Evolutionary conservation across 164 flowering plant genomes (phyloP).

Genomic region (Malania oleifera): DNA sequence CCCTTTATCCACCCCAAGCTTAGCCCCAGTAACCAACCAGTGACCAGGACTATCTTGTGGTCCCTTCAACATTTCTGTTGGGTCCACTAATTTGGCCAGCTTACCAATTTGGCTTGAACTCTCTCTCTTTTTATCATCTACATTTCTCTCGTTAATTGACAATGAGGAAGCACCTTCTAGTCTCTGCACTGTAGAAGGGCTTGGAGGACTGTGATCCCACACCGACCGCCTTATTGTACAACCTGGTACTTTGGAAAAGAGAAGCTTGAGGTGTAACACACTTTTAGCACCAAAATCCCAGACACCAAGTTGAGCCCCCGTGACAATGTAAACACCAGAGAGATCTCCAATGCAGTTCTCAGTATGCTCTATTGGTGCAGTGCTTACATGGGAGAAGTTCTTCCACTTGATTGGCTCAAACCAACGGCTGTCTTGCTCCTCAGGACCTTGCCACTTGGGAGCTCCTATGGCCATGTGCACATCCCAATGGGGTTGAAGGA

Average conservation of each 20-base stretch:
- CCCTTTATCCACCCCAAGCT: constrained; percentile 93
- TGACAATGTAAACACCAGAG: constrained; percentile 90
- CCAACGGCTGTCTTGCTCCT: constrained; percentile 99
- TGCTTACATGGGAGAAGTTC: constrained; percentile 97
- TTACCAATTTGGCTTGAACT: constrained; percentile 46
- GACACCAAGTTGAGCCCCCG: constrained; percentile 95
- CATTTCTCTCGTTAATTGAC: constrained; percentile 19
- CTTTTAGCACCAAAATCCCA: constrained; percentile 96
- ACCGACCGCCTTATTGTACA: constrained; percentile 93
- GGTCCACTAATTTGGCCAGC: constrained; percentile 70
- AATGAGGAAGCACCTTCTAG: constrained; percentile 44
- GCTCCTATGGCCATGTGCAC: constrained; percentile 89
- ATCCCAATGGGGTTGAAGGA: constrained; percentile 94
- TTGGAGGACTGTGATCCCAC: constrained; percentile 88
- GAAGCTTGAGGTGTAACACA: constrained; percentile 88
- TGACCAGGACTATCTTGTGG: constrained; percentile 97
- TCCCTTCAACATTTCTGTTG: constrained; percentile 83
- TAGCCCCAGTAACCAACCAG: constrained; percentile 98
- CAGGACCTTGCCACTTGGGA: constrained; percentile 95
- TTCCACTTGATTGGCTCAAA: constrained; percentile 98
- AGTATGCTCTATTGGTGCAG: constrained; percentile 84
- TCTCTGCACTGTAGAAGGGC: constrained; percentile 17
- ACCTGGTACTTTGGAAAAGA: constrained; percentile 93
- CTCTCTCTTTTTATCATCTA: constrained; percentile 56
- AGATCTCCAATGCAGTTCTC: constrained; percentile 93